Conservation (phyloP, 148 eudicot genomes). For the Chenopodium formosanum region DNA sequence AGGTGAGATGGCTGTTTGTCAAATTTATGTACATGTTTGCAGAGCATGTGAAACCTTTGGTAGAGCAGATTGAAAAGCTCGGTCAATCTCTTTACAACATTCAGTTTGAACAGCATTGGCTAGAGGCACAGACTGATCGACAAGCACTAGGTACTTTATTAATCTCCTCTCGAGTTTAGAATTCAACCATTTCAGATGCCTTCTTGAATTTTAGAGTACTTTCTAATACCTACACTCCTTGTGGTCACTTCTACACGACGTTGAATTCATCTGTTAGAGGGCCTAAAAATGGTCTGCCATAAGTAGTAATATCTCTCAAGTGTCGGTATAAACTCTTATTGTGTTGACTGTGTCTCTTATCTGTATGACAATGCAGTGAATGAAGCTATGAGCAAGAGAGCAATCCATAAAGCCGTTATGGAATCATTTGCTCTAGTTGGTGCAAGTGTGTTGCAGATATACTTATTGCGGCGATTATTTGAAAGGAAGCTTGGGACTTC, state of each 20-base stretch:
- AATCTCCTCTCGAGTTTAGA: background rate
- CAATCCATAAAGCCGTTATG: constrained; percentile 68
- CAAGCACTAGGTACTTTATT: constrained; percentile 68
- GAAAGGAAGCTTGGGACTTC: constrained; percentile 63
- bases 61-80: constrained; percentile 77
- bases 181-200: background rate
- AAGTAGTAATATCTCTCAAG: background rate
- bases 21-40: constrained; percentile 27
- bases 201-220: background rate
- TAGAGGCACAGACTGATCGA: constrained; percentile 91
- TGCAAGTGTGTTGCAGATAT: constrained; percentile 79
- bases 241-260: background rate
- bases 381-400: constrained; percentile 79
- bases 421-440: constrained; percentile 73
- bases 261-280: background rate
- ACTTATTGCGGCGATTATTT: constrained; percentile 69
- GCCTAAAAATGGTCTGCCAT: background rate
- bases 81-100: constrained; percentile 86
- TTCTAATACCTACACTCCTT: background rate
- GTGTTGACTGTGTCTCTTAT: background rate
- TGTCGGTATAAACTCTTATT: background rate
- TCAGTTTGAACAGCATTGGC: constrained; percentile 97
- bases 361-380: constrained; percentile 53
- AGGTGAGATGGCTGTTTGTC: background rate
- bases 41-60: constrained; percentile 89